Conservation (phyloP, 164 flowering plant species). For the Protea cynaroides region DNA sequence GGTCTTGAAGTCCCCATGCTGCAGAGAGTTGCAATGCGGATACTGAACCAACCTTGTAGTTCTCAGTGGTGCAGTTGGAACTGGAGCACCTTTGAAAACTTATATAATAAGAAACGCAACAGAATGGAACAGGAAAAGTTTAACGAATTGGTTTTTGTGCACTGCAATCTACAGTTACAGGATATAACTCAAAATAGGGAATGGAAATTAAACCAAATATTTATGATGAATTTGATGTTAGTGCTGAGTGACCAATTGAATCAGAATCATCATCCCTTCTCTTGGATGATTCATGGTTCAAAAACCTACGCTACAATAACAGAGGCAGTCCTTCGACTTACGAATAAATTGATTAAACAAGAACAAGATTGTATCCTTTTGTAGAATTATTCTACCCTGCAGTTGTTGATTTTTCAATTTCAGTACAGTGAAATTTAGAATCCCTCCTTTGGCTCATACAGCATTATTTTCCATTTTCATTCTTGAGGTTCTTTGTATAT, state of each 20-base stretch:
- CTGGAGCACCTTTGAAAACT: slow-evolving; percentile 53
- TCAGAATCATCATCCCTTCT: slow-evolving; percentile 39
- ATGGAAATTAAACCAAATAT: slow-evolving; percentile 44
- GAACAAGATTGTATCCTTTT: slow-evolving; percentile 9
- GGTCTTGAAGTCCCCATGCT: slow-evolving; percentile 64
- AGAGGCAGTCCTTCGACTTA: slow-evolving; percentile 24
- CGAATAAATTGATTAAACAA: slow-evolving; percentile 6
- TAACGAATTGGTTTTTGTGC: slow-evolving; percentile 64
- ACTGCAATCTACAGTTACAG: slow-evolving; percentile 61
- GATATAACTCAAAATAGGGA: slow-evolving; percentile 37
- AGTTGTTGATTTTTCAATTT: slow-evolving; percentile 2
- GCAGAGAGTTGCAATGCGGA: slow-evolving; percentile 53
- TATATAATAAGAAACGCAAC: slow-evolving; percentile 44
- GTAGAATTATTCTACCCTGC: slow-evolving; percentile 8
- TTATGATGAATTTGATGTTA: slow-evolving; percentile 59
- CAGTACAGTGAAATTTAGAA: background rate
- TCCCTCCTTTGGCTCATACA: background rate
- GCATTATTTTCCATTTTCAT: too few species aligned
- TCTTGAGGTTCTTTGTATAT: background rate
- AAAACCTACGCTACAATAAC: slow-evolving; percentile 39
- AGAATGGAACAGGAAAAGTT: slow-evolving; percentile 49
- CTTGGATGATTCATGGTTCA: slow-evolving; percentile 66
- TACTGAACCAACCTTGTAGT: slow-evolving; percentile 72
- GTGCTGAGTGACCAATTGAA: slow-evolving; percentile 62
- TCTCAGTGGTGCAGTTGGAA: slow-evolving; percentile 71